Conservation (phyloP, 208 protist species). For the Novymonas esmeraldas region DNA sequence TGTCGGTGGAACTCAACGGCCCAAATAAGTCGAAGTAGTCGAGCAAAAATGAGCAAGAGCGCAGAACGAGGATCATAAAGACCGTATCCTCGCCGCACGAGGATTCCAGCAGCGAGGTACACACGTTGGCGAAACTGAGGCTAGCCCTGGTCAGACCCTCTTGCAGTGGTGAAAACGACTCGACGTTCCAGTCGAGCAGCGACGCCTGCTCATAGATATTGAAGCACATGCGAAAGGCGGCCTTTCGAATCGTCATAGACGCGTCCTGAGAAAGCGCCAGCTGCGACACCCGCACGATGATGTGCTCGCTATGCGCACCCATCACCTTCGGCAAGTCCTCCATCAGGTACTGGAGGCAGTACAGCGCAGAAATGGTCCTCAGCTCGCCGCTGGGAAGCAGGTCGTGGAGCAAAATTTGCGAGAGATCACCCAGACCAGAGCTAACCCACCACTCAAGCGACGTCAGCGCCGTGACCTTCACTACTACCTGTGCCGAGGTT, state of each 20-base stretch:
- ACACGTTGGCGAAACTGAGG: conserved; percentile 56
- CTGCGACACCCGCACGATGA: conserved; percentile 63
- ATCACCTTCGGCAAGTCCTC: conserved; percentile 86
- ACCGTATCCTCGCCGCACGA: conserved; percentile 53
- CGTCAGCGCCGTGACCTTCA: conserved; percentile 78
- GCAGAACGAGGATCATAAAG: conserved; percentile 65
- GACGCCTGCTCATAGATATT: conserved; percentile 86
- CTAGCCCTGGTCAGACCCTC: conserved; percentile 68
- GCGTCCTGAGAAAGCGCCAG: conserved; percentile 35
- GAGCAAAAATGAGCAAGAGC: conserved; percentile 73
- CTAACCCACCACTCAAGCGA: conserved; percentile 84
- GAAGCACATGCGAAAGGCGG: conserved; percentile 88
- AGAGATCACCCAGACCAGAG: conserved; percentile 60
- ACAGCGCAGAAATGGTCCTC: conserved; percentile 76
- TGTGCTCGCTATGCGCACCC: conserved; percentile 66
- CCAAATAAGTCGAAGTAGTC: conserved; percentile 88
- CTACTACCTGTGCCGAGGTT: conserved; percentile 83
- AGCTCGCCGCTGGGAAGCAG: conserved; percentile 61
- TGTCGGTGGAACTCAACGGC: conserved; percentile 35
- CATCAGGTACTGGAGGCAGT: conserved; percentile 88
- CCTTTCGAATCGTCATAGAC: conserved; percentile 57
- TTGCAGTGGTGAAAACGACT: conserved; percentile 75
- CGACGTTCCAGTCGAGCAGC: conserved; percentile 86
- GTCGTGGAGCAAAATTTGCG: conserved; percentile 66
- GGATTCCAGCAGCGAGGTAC: conserved; percentile 64